A percentile compares a stretch with the other conserved stretches of the same genome.
phyloP scores from a whole-genome alignment of 495 filamentous ascomycete species.

The Niebla homalea region DNA sequence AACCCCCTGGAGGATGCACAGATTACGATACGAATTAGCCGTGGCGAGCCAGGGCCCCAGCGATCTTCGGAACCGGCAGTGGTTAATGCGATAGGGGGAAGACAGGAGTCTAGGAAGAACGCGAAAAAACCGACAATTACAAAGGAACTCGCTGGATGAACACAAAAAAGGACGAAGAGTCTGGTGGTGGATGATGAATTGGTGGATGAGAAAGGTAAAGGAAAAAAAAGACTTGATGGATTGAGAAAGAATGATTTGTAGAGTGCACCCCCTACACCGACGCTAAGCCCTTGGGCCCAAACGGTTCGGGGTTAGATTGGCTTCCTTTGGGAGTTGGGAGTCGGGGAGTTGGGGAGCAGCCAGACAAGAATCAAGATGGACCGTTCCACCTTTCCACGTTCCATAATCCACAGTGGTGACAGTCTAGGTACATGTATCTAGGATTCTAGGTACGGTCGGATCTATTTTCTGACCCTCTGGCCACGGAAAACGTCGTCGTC shows the following conservation, averaged over 20 bases:
- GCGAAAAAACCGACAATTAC: conserved; percentile 9
- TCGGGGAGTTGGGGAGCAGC: too few relatives aligned
- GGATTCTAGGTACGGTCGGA: too few relatives aligned
- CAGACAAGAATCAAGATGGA: too few relatives aligned
- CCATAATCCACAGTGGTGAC: too few relatives aligned
- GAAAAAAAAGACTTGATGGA: too few relatives aligned
- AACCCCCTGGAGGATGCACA: conserved; percentile 14
- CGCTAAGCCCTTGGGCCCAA: too few relatives aligned
- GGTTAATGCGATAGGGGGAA: conserved; percentile 9
- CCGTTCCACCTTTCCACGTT: too few relatives aligned
- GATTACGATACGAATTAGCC: conserved; percentile 17
- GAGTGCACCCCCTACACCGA: not conserved
- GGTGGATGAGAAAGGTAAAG: not conserved
- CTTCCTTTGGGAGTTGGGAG: too few relatives aligned
- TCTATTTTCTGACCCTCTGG: too few relatives aligned
- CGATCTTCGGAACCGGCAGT: conserved; percentile 7
- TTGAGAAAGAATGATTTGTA: conserved; percentile 1
- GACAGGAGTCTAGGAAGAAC: not conserved
- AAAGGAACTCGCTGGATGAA: conserved; percentile 6
- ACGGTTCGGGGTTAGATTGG: too few relatives aligned
- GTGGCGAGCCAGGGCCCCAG: conserved; percentile 6
- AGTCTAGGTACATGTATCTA: too few relatives aligned
- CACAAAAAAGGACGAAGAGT: conserved; percentile 3
- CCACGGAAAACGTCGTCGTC: too few relatives aligned
- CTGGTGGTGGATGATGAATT: not conserved